Base-by-base conservation (phyloP, 2,329 filamentous ascomycete species). In the Paecilomyces niveus region DNA sequence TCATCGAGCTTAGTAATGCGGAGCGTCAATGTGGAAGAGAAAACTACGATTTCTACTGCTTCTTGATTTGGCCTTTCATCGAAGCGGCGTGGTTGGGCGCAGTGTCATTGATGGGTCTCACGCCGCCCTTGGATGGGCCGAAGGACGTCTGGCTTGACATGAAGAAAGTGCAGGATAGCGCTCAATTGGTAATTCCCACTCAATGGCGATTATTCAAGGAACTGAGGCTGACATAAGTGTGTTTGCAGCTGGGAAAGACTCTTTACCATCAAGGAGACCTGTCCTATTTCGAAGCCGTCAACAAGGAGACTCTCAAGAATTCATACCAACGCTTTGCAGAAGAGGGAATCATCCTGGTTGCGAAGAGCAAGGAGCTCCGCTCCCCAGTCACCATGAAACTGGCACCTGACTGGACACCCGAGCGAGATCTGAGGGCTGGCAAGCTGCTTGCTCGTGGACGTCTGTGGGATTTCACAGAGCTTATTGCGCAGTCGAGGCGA, bases 21-120 rank as follows among this genome's bases (percentile, higher is more conserved):
- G 94, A 99, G 73, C 83, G 92, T 18, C 80, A 83, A 31, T 86
- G 83, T 6, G 94, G 94, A 1, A 81, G 93, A 39, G 94, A 99
- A 74, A 97, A 97, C 68, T 99, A 89, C 68, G 94, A 99, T 70
- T 99, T 99, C 74, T 97, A 97, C 76, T 97, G 93, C 76, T 99
- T 97, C 80, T 78, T 99, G 21, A 91, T 99, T 62, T 99, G 94
- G 94, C 94, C 94, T 0, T 99, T 99, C 66, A 92, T 97, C 64
- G 94, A 99, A 74, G 89, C 92, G 0, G 88, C 85, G 56, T 99
- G 94, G 94, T 83, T 99, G 1, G 92, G 91, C 10, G 89, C 92
- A 0, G 88, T 97, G 0, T 91, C 89, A 0, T 80, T 97, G 0
- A 88, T 96, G 79, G 92, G 93, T 52, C 81, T 97, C 13, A 88